Evolutionary conservation across 108 stramenopile species (phyloP).

Genomic region (Fragilariopsis cylindrus): DNA sequence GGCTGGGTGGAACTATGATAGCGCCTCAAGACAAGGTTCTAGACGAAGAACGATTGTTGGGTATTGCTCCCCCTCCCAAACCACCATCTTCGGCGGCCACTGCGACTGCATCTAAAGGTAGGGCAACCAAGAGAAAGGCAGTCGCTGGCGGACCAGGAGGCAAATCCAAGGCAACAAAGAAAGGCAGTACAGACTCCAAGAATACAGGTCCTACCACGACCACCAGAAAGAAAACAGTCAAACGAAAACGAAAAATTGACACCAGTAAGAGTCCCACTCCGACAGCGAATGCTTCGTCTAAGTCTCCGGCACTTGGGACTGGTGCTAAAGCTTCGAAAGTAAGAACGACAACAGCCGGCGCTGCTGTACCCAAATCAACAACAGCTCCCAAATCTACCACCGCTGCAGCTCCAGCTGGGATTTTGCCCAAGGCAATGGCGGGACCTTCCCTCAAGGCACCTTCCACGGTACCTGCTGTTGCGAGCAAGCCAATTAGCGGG

Average conservation of each 20-base stretch:
- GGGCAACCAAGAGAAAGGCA: constrained; percentile 10
- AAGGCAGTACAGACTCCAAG: constrained; percentile 9
- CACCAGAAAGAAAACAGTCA: constrained; percentile 26
- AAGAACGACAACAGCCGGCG: constrained; percentile 16
- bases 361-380: not conserved
- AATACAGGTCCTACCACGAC: not conserved
- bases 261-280: not conserved
- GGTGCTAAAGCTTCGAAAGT: constrained; percentile 20
- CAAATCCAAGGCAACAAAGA: constrained; percentile 14
- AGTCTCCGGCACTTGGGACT: constrained; percentile 14
- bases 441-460: constrained; percentile 9
- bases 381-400: constrained; percentile 8
- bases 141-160: constrained; percentile 15
- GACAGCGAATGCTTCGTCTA: not conserved
- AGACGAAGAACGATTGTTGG: constrained; percentile 54
- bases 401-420: constrained; percentile 10
- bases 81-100: constrained; percentile 25
- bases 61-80: constrained; percentile 42
- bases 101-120: constrained; percentile 19
- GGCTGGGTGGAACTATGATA: constrained; percentile 34
- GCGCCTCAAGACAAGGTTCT: constrained; percentile 18
- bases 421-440: not conserved
- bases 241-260: constrained; percentile 52
- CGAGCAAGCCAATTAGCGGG: constrained; percentile 9
- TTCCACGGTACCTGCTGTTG: not conserved